A percentile compares a stretch with the other conserved stretches of the same genome.
phyloP scores from a whole-genome alignment of 306 rosid species.

The Castanea mollissima region DNA sequence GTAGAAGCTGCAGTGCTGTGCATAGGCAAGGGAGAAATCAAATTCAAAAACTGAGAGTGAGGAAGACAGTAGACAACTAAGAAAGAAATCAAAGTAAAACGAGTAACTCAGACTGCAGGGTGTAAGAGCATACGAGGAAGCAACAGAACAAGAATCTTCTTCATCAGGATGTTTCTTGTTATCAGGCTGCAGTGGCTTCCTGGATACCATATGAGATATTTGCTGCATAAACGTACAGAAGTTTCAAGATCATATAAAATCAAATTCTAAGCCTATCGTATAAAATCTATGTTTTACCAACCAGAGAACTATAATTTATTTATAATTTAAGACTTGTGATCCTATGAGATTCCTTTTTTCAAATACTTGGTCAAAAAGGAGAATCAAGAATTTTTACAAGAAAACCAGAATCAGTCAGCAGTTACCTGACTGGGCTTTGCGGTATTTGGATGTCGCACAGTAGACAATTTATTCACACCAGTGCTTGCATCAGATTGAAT shows the following conservation, averaged over 20 bases:
- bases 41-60: slow-evolving; percentile 15
- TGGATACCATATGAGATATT: slow-evolving; percentile 43
- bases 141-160: slow-evolving; percentile 84
- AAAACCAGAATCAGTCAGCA: slow-evolving; percentile 1
- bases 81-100: slow-evolving; percentile 9
- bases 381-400: not conserved
- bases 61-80: slow-evolving; percentile 8
- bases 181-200: slow-evolving; percentile 76
- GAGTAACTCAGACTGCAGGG: slow-evolving; percentile 17
- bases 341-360: not conserved
- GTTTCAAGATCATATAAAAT: slow-evolving; percentile 9
- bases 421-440: slow-evolving; percentile 76
- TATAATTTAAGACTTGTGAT: not conserved
- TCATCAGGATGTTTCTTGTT: slow-evolving; percentile 89
- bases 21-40: slow-evolving; percentile 43
- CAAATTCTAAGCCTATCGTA: not conserved
- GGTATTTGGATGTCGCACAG: slow-evolving; percentile 40
- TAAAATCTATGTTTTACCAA: not conserved
- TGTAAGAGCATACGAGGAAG: slow-evolving; percentile 71
- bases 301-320: not conserved
- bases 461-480: slow-evolving; percentile 38
- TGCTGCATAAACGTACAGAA: slow-evolving; percentile 51
- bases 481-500: slow-evolving; percentile 32
- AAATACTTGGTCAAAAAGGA: not conserved
- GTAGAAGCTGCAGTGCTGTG: slow-evolving; percentile 54